Conservation (phyloP, 192 early-diverging fungal species). For the Rhizoclosmatium globosum region DNA sequence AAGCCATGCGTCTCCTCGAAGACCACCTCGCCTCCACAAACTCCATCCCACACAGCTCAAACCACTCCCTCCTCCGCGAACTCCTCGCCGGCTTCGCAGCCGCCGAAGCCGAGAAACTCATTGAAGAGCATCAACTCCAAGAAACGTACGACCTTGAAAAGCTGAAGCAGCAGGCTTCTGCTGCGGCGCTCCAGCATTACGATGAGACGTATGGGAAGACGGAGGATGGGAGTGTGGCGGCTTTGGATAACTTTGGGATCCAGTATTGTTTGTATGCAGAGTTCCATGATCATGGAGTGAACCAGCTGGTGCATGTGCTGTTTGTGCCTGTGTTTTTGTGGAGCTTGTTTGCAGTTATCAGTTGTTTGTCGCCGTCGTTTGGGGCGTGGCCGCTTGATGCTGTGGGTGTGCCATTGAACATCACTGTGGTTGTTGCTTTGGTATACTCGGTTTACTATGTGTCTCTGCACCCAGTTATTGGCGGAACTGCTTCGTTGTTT, state of each 20-base stretch:
- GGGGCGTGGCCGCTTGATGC: constrained; percentile 21
- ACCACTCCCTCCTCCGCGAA: constrained; percentile 52
- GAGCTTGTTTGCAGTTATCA: constrained; percentile 72
- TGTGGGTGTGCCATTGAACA: constrained; percentile 47
- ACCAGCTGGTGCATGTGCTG: constrained; percentile 83
- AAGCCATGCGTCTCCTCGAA: constrained; percentile 56
- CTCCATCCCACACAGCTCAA: constrained; percentile 3
- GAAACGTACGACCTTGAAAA: neutral
- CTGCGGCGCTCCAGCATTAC: neutral
- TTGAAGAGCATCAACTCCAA: neutral
- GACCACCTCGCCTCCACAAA: constrained; percentile 27
- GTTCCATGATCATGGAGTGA: constrained; percentile 55
- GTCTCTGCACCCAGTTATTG: constrained; percentile 54
- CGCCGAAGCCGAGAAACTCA: constrained; percentile 45
- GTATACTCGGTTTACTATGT: constrained; percentile 81
- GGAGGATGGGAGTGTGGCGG: neutral
- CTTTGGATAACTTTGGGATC: neutral
- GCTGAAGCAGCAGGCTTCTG: neutral
- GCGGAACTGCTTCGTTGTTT: constrained; percentile 26
- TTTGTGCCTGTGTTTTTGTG: constrained; percentile 93
- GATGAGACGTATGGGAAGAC: neutral
- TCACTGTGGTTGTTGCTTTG: constrained; percentile 61
- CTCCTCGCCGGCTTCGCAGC: constrained; percentile 56
- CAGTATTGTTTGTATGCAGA: constrained; percentile 66
- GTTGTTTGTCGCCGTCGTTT: constrained; percentile 45